Conservation (phyloP, 352 stramenopile species). For the Phytophthora cryptogea region DNA sequence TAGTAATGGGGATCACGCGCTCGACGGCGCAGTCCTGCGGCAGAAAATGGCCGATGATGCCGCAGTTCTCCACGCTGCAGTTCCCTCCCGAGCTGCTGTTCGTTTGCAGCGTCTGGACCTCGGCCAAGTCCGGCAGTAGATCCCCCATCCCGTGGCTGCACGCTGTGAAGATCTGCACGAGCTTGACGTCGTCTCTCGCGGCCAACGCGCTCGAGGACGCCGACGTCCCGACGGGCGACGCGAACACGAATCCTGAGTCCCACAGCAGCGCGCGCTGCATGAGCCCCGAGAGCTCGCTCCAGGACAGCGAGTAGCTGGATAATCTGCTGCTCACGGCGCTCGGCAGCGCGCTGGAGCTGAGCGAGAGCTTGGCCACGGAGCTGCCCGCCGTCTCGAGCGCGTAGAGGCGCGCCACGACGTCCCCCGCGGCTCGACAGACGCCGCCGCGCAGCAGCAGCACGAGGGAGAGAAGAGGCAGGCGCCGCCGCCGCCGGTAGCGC, state of each 20-base stretch:
- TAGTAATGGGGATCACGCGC: slow-evolving; percentile 38
- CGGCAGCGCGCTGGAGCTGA: slow-evolving; percentile 44
- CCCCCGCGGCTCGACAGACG: slow-evolving; percentile 29
- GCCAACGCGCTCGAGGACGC: slow-evolving; percentile 11
- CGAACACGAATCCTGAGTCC: slow-evolving; percentile 70
- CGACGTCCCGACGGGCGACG: slow-evolving; percentile 13
- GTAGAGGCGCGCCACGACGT: slow-evolving; percentile 66
- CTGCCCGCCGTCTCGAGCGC: slow-evolving; percentile 33
- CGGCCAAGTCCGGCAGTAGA: slow-evolving; percentile 48
- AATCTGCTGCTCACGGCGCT: slow-evolving; percentile 34
- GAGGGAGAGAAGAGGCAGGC: neutral
- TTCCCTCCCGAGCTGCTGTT: slow-evolving; percentile 28
- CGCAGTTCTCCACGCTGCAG: slow-evolving; percentile 51
- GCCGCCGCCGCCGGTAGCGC: slow-evolving; percentile 22
- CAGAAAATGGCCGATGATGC: slow-evolving; percentile 64
- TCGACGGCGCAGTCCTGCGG: slow-evolving; percentile 34
- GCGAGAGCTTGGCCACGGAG: slow-evolving; percentile 30
- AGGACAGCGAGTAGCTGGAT: slow-evolving; percentile 35
- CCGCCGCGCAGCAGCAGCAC: slow-evolving; percentile 15
- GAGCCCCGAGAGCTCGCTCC: slow-evolving; percentile 52
- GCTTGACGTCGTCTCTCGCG: slow-evolving; percentile 18
- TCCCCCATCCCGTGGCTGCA: slow-evolving; percentile 67
- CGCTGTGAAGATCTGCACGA: slow-evolving; percentile 65
- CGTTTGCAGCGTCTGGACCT: slow-evolving; percentile 36
- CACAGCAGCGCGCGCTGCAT: slow-evolving; percentile 76